These are phyloP conservation scores for Kregervanrija fluxuum DNA, from an alignment of 805 yeast genomes.

Conservation along the genomic window DNA sequence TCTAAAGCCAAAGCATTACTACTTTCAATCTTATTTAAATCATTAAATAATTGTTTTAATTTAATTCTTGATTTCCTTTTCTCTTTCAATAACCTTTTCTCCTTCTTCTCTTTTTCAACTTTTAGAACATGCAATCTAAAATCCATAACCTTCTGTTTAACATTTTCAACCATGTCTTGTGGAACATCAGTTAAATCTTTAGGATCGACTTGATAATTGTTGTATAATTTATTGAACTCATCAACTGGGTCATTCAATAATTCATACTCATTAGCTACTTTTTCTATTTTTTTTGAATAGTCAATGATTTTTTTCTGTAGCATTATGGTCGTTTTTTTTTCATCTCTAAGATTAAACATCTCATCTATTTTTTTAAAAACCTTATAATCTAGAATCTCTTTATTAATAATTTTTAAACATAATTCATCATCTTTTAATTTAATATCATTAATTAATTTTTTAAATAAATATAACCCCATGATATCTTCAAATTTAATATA, in stretches of 20 bases:
- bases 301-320: no score
- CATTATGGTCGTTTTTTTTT: not conserved
- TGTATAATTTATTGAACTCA: constrained; percentile 11
- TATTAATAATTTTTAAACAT: constrained; percentile 2
- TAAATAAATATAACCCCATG: constrained; percentile 19
- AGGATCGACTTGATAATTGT: constrained; percentile 45
- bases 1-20: constrained; percentile 6
- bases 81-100: constrained; percentile 40
- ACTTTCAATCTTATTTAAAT: constrained; percentile 17
- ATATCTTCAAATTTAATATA: constrained; percentile 24
- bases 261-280: no score
- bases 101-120: constrained; percentile 44
- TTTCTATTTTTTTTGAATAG: no score
- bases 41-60: constrained; percentile 35
- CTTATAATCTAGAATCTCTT: constrained; percentile 1
- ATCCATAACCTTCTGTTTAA: constrained; percentile 45
- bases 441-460: constrained; percentile 7
- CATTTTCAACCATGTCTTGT: constrained; percentile 41
- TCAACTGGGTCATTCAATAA: not conserved
- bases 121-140: constrained; percentile 50
- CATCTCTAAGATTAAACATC: constrained; percentile 1
- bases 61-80: constrained; percentile 41
- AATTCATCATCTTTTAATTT: not conserved
- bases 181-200: constrained; percentile 54
- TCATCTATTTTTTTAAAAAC: constrained; percentile 10